Percentiles rank a stretch among this genome's conserved stretches.
Evolutionary conservation across 2,329 filamentous ascomycete genomes (phyloP).

Genomic region (Colletotrichum sp.): DNA sequence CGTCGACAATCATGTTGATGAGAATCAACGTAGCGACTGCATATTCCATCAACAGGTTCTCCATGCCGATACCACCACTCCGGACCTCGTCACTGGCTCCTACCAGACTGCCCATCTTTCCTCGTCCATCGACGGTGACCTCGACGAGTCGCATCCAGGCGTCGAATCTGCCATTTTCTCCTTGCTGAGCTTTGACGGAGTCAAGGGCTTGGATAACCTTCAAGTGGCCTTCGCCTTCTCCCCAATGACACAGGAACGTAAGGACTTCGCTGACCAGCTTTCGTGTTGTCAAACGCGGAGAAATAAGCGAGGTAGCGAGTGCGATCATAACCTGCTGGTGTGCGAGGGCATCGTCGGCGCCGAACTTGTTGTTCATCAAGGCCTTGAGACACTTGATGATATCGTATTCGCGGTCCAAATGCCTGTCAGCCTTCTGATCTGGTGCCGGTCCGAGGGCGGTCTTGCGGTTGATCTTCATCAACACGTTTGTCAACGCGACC

Average conservation of each 20-base stretch:
- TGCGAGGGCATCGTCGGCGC: slow-evolving; percentile 90
- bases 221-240: slow-evolving; percentile 83
- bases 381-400: slow-evolving; percentile 98
- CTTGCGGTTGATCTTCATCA: slow-evolving; percentile 91
- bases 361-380: slow-evolving; percentile 99
- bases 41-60: slow-evolving; percentile 99
- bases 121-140: slow-evolving; percentile 93
- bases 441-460: slow-evolving; percentile 73
- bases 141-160: slow-evolving; percentile 99
- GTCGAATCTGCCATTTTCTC: slow-evolving; percentile 95
- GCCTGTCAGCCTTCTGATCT: slow-evolving; percentile 70
- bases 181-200: slow-evolving; percentile 83
- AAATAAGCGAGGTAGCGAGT: slow-evolving; percentile 84
- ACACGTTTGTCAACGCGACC: slow-evolving; percentile 90
- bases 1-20: slow-evolving; percentile 96
- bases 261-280: slow-evolving; percentile 96
- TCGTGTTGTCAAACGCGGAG: slow-evolving; percentile 85
- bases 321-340: slow-evolving; percentile 92
- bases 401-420: slow-evolving; percentile 91
- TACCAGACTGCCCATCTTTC: slow-evolving; percentile 98
- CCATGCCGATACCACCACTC: slow-evolving; percentile 96
- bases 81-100: slow-evolving; percentile 96
- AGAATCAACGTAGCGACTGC: slow-evolving; percentile 93
- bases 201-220: slow-evolving; percentile 96
- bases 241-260: slow-evolving; percentile 96